A percentile compares a stretch with the other conserved stretches of the same genome.
These are phyloP conservation scores for Cyathus striatus DNA, from an alignment of 768 basidiomycete genomes.

Conservation along the genomic window DNA sequence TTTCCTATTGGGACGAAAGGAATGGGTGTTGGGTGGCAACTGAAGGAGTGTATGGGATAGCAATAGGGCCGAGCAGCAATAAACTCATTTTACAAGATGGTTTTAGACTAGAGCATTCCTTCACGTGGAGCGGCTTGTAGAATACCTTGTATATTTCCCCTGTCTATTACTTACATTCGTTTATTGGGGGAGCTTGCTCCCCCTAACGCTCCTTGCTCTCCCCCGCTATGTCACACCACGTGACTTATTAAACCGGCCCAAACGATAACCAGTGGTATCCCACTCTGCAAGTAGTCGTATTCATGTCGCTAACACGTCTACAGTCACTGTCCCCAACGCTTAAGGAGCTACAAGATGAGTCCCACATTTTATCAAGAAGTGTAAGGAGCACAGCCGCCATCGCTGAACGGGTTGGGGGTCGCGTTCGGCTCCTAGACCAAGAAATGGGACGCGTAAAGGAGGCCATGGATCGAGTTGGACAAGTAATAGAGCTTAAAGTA, in stretches of 20 bases:
- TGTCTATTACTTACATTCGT: no score
- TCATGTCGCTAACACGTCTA: constrained; percentile 59
- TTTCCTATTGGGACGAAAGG: constrained; percentile 57
- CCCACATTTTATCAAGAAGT: constrained; percentile 44
- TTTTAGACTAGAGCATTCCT: constrained; percentile 13
- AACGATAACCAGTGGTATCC: no score
- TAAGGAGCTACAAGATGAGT: constrained; percentile 57
- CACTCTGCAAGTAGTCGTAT: no score
- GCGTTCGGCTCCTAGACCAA: constrained; percentile 83
- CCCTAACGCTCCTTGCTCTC: no score
- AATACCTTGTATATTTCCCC: not conserved
- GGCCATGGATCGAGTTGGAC: constrained; percentile 86
- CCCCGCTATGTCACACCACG: no score
- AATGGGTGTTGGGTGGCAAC: constrained; percentile 43
- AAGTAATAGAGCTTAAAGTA: constrained; percentile 95
- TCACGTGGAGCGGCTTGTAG: constrained; percentile 27
- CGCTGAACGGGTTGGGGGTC: constrained; percentile 86
- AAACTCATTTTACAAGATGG: constrained; percentile 14
- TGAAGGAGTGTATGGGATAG: constrained; percentile 44
- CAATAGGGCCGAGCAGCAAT: constrained; percentile 36
- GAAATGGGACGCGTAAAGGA: constrained; percentile 89
- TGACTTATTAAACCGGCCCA: no score
- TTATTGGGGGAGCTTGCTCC: no score
- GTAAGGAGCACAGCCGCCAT: constrained; percentile 74
- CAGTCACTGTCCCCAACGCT: constrained; percentile 56